Conservation (phyloP, 805 yeast genomes). For the Cyberlindnera sargentensis region DNA sequence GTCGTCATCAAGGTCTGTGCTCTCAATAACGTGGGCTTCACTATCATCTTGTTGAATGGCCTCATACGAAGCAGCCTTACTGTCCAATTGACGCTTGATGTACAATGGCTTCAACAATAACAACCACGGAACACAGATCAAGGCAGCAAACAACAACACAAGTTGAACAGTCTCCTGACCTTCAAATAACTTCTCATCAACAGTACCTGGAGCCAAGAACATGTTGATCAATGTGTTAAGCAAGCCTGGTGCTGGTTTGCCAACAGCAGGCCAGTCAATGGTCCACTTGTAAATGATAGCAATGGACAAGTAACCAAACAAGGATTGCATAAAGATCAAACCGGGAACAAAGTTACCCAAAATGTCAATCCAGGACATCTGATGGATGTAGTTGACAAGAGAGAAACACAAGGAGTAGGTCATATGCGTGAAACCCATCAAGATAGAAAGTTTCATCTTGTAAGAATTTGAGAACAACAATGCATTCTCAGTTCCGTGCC, state of each 20-base stretch:
- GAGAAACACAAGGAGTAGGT: conserved; percentile 82
- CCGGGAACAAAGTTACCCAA: conserved; percentile 95
- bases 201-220: conserved; percentile 89
- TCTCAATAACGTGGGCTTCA: conserved; percentile 43
- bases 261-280: conserved; percentile 79
- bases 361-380: conserved; percentile 69
- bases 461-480: conserved; percentile 89
- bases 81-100: conserved; percentile 43
- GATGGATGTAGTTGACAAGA: conserved; percentile 67
- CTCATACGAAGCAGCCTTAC: conserved; percentile 23
- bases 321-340: conserved; percentile 89
- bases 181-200: conserved; percentile 71
- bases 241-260: conserved; percentile 82
- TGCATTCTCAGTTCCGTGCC: conserved; percentile 98
- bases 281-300: conserved; percentile 92
- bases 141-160: conserved; percentile 61
- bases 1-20: conserved; percentile 35
- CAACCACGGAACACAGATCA: conserved; percentile 91
- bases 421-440: conserved; percentile 96
- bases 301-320: conserved; percentile 86
- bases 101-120: conserved; percentile 78
- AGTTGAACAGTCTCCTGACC: conserved; percentile 80
- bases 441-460: conserved; percentile 92
- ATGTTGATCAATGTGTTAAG: conserved; percentile 91
- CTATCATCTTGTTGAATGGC: conserved; percentile 28